Evolutionary conservation across 768 basidiomycete species (phyloP).

Genomic region (Lactarius psammicola): DNA sequence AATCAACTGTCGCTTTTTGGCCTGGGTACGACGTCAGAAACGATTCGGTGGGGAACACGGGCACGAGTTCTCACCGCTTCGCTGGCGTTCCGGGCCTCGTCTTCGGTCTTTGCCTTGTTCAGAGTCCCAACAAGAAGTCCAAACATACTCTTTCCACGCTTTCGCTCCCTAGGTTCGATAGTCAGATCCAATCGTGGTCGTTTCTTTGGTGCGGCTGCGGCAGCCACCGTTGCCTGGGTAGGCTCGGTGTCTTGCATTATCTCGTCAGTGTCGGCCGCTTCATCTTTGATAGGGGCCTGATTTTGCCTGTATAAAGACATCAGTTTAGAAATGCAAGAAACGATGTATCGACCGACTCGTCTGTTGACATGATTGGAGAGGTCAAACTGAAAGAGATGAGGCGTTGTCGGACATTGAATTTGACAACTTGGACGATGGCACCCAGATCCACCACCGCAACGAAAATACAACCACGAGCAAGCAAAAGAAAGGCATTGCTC

Average conservation of each 20-base stretch:
- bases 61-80: constrained; percentile 57
- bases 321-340: constrained; percentile 1
- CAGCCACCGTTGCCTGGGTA: constrained; percentile 29
- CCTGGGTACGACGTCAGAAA: constrained; percentile 42
- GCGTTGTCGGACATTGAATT: constrained; percentile 24
- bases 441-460: constrained; percentile 21
- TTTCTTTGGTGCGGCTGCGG: constrained; percentile 46
- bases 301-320: neutral
- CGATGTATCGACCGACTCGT: constrained; percentile 26
- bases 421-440: constrained; percentile 10
- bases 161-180: constrained; percentile 58
- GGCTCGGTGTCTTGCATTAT: constrained; percentile 30
- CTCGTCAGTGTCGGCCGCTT: constrained; percentile 24
- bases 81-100: constrained; percentile 79
- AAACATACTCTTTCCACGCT: constrained; percentile 87
- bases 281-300: constrained; percentile 13
- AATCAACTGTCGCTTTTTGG: constrained; percentile 78
- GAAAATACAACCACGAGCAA: neutral
- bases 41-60: neutral
- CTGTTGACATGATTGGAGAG: constrained; percentile 27
- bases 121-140: constrained; percentile 79
- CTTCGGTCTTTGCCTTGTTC: constrained; percentile 85
- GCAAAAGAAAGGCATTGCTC: constrained; percentile 32
- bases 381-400: constrained; percentile 6
- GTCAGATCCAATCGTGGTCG: constrained; percentile 73